phyloP scores from a whole-genome alignment of 2,329 filamentous ascomycete species.

The Xylaria arbuscula region DNA sequence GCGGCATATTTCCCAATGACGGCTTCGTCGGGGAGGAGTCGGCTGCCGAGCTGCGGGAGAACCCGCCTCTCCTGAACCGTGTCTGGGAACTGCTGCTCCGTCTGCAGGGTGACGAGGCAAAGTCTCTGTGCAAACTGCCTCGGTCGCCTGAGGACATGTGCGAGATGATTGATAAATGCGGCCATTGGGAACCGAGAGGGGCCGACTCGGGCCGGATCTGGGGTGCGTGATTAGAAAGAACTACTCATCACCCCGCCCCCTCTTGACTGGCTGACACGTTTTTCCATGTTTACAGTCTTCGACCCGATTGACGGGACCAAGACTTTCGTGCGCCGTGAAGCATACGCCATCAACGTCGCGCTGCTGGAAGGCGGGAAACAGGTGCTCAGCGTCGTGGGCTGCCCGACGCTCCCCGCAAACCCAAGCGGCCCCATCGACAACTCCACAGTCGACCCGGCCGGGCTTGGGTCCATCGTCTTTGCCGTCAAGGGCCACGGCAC shows the following conservation, averaged over 20 bases:
- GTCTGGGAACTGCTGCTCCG: conserved; percentile 61
- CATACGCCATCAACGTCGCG: conserved; percentile 68
- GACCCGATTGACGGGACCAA: conserved; percentile 71
- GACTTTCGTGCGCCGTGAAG: conserved; percentile 64
- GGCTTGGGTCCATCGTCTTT: conserved; percentile 62
- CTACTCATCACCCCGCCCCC: neutral
- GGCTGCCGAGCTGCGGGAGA: conserved; percentile 58
- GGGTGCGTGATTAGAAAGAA: conserved; percentile 39
- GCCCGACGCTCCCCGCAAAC: conserved; percentile 57
- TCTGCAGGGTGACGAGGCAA: conserved; percentile 44
- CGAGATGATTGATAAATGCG: conserved; percentile 65
- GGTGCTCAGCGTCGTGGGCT: conserved; percentile 62
- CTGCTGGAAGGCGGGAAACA: conserved; percentile 64
- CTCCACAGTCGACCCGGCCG: conserved; percentile 56
- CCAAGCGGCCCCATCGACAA: conserved; percentile 56
- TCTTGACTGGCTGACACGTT: neutral
- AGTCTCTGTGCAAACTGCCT: conserved; percentile 50
- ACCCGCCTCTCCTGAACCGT: conserved; percentile 56
- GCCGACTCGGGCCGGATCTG: conserved; percentile 57
- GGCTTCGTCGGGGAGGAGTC: conserved; percentile 67
- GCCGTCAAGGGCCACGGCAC: conserved; percentile 62
- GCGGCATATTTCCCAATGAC: conserved; percentile 62
- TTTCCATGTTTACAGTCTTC: conserved; percentile 54
- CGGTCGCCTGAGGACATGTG: conserved; percentile 59
- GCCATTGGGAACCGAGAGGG: conserved; percentile 53